Percentiles rank a stretch among this genome's conserved stretches.
Conservation (phyloP, 177 flowering plant genomes). For the Vitis hybrid region DNA sequence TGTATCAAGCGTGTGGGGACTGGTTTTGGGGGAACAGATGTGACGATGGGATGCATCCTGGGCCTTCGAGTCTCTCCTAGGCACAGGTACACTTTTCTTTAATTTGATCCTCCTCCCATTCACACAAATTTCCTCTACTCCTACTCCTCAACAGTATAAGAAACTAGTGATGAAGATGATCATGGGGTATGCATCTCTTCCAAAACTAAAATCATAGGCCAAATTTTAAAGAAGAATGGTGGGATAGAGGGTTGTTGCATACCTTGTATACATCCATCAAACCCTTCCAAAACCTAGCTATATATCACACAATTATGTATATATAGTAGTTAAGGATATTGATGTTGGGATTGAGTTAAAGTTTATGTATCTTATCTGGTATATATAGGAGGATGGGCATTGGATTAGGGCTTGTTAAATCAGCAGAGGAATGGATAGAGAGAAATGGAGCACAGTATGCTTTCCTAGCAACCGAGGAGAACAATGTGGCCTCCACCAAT, state of each 20-base stretch:
- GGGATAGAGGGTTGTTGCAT: no score
- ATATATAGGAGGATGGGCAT: slow-evolving; percentile 45
- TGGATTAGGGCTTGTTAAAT: slow-evolving; percentile 41
- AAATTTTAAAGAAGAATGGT: no score
- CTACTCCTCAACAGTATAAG: no score
- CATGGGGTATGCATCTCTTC: no score
- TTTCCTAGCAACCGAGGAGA: slow-evolving; percentile 43
- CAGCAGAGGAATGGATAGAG: slow-evolving; percentile 45
- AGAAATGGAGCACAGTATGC: slow-evolving; percentile 46
- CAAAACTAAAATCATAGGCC: no score
- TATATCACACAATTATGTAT: no score
- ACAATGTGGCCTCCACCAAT: slow-evolving; percentile 42
- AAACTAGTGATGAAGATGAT: no score
- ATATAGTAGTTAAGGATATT: no score
- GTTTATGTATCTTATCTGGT: not conserved
- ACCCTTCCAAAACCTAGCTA: not conserved
- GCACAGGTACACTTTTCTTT: slow-evolving; percentile 30
- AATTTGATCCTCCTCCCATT: not conserved
- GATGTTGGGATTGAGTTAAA: no score
- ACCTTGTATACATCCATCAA: not conserved
- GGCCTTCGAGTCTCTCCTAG: slow-evolving; percentile 62
- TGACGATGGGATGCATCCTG: slow-evolving; percentile 51
- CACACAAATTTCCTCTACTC: no score
- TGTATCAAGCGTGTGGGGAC: slow-evolving; percentile 53
- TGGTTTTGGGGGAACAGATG: slow-evolving; percentile 26